Evolutionary conservation across 2,329 filamentous ascomycete species (phyloP).

Genomic region (Alternaria incomplexa): DNA sequence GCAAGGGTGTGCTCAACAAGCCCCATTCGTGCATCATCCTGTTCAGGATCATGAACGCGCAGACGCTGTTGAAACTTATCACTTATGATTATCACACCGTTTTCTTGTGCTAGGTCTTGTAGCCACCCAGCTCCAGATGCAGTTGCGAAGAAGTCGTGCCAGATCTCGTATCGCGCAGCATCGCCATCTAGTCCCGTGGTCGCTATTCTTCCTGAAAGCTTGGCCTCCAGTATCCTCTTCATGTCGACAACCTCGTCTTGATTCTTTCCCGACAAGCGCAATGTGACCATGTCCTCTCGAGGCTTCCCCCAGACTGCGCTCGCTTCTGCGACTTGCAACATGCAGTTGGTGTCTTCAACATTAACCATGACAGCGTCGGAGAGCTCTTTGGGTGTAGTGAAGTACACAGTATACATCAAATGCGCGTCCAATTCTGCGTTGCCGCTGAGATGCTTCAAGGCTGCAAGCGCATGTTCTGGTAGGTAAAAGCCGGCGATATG

Average conservation of each 20-base stretch:
- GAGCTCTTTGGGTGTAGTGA: constrained; percentile 4
- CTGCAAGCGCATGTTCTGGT: constrained; percentile 10
- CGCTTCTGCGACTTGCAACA: neutral
- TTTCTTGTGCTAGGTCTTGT: constrained; percentile 4
- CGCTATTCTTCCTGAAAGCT: constrained; percentile 2
- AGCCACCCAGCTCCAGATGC: neutral
- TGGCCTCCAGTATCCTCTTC: constrained; percentile 7
- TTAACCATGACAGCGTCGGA: neutral
- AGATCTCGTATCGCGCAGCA: constrained; percentile 4
- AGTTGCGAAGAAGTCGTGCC: constrained; percentile 13
- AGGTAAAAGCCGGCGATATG: constrained; percentile 9
- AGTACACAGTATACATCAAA: constrained; percentile 7
- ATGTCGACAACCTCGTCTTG: neutral
- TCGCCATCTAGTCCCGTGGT: neutral
- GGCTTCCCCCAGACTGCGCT: neutral
- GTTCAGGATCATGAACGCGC: constrained; percentile 7
- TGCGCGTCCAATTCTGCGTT: neutral
- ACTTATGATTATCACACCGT: constrained; percentile 1
- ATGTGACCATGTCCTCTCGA: constrained; percentile 2
- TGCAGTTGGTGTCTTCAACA: neutral
- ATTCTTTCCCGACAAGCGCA: constrained; percentile 3
- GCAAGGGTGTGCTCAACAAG: neutral
- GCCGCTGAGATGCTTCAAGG: neutral
- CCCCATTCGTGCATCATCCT: neutral
- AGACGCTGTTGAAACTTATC: constrained; percentile 8